Evolutionary conservation across 192 early-diverging fungal genomes (phyloP).

Genomic region (Coemansia reversa): DNA sequence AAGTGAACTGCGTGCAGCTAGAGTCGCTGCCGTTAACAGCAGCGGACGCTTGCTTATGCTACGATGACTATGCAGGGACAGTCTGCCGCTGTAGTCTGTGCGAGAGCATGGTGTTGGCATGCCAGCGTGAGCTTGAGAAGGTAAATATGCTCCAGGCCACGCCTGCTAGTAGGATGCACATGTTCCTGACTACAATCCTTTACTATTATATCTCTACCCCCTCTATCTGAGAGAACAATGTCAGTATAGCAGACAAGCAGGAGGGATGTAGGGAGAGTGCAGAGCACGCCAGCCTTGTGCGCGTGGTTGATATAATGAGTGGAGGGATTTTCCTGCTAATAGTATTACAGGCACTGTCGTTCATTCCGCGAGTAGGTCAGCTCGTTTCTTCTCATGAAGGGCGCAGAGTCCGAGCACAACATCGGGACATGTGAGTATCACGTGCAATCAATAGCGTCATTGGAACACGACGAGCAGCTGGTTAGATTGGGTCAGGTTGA

Average conservation of each 20-base stretch:
- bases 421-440: constrained; percentile 41
- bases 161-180: not conserved
- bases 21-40: constrained; percentile 11
- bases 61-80: not conserved
- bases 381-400: constrained; percentile 40
- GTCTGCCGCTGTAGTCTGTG: constrained; percentile 16
- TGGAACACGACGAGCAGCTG: constrained; percentile 34
- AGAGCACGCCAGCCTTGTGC: too few species aligned
- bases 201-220: too few species aligned
- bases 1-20: constrained; percentile 31
- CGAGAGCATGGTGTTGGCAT: constrained; percentile 23
- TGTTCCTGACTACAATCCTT: not conserved
- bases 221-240: too few species aligned
- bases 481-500: constrained; percentile 44
- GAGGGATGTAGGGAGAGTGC: too few species aligned
- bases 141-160: constrained; percentile 7
- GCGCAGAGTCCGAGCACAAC: constrained; percentile 31
- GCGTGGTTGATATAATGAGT: too few species aligned
- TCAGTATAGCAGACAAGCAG: too few species aligned
- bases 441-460: constrained; percentile 9
- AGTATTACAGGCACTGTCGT: too few species aligned
- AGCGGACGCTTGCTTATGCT: constrained; percentile 13
- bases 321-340: too few species aligned
- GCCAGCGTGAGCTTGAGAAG: constrained; percentile 35
- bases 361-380: constrained; percentile 19